phyloP scores from a whole-genome alignment of 768 basidiomycete species.

The Dioszegia crocea region DNA sequence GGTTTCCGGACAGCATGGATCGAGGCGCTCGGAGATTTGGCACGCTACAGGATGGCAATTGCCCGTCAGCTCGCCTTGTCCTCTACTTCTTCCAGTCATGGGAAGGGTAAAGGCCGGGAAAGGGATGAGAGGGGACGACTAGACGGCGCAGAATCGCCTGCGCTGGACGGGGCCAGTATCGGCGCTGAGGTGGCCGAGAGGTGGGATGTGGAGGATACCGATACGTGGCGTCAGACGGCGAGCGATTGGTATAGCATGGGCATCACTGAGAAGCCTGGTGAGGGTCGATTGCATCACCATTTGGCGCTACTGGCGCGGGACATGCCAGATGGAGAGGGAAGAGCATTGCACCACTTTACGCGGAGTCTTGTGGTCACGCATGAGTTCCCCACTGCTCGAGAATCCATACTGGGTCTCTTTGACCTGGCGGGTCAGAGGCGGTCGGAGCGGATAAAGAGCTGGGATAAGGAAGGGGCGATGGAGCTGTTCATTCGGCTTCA shows the following conservation, averaged over 20 bases:
- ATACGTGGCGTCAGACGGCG: constrained; percentile 83
- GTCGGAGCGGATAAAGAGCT: not conserved
- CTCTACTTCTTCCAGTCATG: constrained; percentile 59
- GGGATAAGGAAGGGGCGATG: constrained; percentile 43
- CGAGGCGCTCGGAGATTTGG: constrained; percentile 93
- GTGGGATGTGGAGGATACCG: constrained; percentile 74
- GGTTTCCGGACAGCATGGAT: constrained; percentile 81
- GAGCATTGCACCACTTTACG: constrained; percentile 85
- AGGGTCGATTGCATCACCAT: constrained; percentile 90
- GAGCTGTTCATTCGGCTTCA: constrained; percentile 89
- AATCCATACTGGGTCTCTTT: constrained; percentile 86
- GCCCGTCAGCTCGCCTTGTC: too few relatives aligned
- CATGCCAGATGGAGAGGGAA: constrained; percentile 72
- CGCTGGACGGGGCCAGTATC: constrained; percentile 57
- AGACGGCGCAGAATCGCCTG: constrained; percentile 54
- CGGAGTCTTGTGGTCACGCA: constrained; percentile 93
- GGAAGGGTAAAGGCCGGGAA: not conserved
- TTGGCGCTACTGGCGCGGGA: constrained; percentile 82
- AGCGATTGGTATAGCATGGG: constrained; percentile 89
- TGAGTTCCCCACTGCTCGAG: constrained; percentile 79
- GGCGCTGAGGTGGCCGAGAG: constrained; percentile 75
- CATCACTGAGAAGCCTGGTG: constrained; percentile 82
- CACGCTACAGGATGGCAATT: constrained; percentile 92
- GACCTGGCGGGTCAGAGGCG: constrained; percentile 66
- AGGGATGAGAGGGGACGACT: constrained; percentile 44